These are phyloP conservation scores for Suillus americanus DNA, from an alignment of 768 basidiomycete genomes.

Conservation along the genomic window DNA sequence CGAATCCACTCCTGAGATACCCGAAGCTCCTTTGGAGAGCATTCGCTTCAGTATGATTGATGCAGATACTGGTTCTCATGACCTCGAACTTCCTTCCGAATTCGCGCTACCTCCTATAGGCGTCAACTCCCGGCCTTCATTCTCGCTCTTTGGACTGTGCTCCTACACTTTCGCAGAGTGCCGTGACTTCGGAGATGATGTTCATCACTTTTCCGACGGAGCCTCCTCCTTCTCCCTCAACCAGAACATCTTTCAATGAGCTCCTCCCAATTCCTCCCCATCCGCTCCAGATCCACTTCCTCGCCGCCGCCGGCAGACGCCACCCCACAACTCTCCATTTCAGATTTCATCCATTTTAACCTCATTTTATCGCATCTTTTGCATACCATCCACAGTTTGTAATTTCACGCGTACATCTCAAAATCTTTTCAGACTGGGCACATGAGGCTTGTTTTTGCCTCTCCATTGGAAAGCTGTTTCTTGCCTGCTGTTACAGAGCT, in stretches of 20 bases:
- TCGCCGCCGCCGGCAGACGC: constrained; percentile 29
- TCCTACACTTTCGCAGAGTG: constrained; percentile 42
- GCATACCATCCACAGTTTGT: constrained; percentile 28
- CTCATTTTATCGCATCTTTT: constrained; percentile 34
- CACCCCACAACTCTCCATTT: constrained; percentile 24
- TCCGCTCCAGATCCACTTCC: constrained; percentile 24
- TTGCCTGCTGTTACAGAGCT: constrained; percentile 17
- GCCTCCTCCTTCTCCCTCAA: constrained; percentile 40
- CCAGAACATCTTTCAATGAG: constrained; percentile 51
- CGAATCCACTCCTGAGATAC: constrained; percentile 57
- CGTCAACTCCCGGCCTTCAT: constrained; percentile 20
- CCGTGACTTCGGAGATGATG: constrained; percentile 38
- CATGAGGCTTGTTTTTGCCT: constrained; percentile 10
- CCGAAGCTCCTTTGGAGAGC: constrained; percentile 38
- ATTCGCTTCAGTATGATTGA: constrained; percentile 38
- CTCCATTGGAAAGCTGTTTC: constrained; percentile 10
- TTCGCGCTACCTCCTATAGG: constrained; percentile 18
- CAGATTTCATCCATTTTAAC: constrained; percentile 23
- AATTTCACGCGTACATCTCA: constrained; percentile 18
- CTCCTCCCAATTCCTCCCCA: constrained; percentile 12
- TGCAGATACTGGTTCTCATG: constrained; percentile 37
- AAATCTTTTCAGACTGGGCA: constrained; percentile 19
- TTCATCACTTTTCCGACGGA: constrained; percentile 43
- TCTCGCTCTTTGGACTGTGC: constrained; percentile 37
- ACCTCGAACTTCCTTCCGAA: constrained; percentile 27